Evolutionary conservation across 2,329 filamentous ascomycete genomes (phyloP).

Genomic region (Neocucurbitaria cava): DNA sequence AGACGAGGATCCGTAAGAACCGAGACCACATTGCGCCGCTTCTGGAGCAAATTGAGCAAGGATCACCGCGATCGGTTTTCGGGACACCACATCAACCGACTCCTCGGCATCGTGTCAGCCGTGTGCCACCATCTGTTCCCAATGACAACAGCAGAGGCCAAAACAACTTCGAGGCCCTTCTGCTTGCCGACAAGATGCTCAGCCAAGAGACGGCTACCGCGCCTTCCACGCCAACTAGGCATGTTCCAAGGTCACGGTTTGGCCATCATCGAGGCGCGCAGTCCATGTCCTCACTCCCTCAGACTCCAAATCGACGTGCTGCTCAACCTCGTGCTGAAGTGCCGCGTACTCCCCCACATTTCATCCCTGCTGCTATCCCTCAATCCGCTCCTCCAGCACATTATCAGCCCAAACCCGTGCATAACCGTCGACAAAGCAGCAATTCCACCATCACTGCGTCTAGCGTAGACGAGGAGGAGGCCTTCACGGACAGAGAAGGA

Average conservation of each 20-base stretch:
- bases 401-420: slow-evolving; percentile 38
- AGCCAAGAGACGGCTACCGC: slow-evolving; percentile 79
- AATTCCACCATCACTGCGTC: slow-evolving; percentile 62
- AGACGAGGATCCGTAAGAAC: slow-evolving; percentile 87
- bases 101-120: slow-evolving; percentile 41
- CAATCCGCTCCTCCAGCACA: slow-evolving; percentile 52
- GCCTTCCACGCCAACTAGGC: slow-evolving; percentile 70
- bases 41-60: slow-evolving; percentile 64
- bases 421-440: slow-evolving; percentile 69
- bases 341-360: slow-evolving; percentile 54
- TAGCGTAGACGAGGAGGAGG: slow-evolving; percentile 51
- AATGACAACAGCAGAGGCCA: slow-evolving; percentile 55
- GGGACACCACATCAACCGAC: slow-evolving; percentile 64
- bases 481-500: slow-evolving; percentile 64
- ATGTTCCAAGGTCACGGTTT: slow-evolving; percentile 58
- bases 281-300: slow-evolving; percentile 83
- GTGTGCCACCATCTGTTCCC: slow-evolving; percentile 55
- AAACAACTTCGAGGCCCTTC: slow-evolving; percentile 76
- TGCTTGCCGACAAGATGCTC: slow-evolving; percentile 76
- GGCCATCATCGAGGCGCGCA: slow-evolving; percentile 79
- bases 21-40: slow-evolving; percentile 77
- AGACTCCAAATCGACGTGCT: slow-evolving; percentile 68
- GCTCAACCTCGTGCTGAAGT: slow-evolving; percentile 67
- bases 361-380: slow-evolving; percentile 39
- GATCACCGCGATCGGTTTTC: slow-evolving; percentile 63